phyloP scores from a whole-genome alignment of 2,329 filamentous ascomycete species.

The Bertia moriformis region DNA sequence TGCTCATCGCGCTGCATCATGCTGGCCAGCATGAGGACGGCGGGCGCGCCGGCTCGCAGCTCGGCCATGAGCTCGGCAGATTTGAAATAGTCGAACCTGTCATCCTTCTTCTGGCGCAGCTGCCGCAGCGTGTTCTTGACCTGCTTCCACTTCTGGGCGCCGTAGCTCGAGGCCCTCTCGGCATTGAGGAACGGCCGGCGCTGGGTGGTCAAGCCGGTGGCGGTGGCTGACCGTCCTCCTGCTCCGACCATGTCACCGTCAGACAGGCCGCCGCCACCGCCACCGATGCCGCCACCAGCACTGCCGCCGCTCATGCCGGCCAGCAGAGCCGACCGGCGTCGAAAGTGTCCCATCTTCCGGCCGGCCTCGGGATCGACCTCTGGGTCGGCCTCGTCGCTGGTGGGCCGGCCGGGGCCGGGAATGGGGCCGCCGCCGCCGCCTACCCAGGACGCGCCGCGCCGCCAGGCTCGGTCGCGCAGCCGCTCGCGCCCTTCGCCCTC shows the following conservation, averaged over 20 bases:
- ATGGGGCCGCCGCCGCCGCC: too few species aligned
- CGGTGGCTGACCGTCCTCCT: too few species aligned
- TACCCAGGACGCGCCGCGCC: constrained; percentile 44
- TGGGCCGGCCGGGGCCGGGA: constrained; percentile 29
- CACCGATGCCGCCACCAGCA: constrained; percentile 47
- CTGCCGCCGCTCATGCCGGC: too few species aligned
- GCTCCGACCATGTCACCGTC: constrained; percentile 46
- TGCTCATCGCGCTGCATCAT: constrained; percentile 98
- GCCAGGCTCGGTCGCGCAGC: constrained; percentile 38
- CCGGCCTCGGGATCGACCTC: constrained; percentile 35
- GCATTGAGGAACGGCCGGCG: constrained; percentile 41
- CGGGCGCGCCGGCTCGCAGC: constrained; percentile 78
- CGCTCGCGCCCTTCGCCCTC: constrained; percentile 62
- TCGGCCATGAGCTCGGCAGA: constrained; percentile 95
- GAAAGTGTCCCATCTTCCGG: constrained; percentile 16
- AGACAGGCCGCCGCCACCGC: constrained; percentile 46
- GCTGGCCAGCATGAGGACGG: constrained; percentile 83
- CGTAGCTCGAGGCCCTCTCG: constrained; percentile 59
- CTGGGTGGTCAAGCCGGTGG: too few species aligned
- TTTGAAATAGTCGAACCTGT: constrained; percentile 84
- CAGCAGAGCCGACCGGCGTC: background rate
- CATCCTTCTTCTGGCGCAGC: constrained; percentile 68
- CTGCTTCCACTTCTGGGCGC: constrained; percentile 78
- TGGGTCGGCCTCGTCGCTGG: constrained; percentile 32
- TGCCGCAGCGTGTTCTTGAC: constrained; percentile 78